Conservation (phyloP, 208 protist genomes). For the Porcisia deanei region DNA sequence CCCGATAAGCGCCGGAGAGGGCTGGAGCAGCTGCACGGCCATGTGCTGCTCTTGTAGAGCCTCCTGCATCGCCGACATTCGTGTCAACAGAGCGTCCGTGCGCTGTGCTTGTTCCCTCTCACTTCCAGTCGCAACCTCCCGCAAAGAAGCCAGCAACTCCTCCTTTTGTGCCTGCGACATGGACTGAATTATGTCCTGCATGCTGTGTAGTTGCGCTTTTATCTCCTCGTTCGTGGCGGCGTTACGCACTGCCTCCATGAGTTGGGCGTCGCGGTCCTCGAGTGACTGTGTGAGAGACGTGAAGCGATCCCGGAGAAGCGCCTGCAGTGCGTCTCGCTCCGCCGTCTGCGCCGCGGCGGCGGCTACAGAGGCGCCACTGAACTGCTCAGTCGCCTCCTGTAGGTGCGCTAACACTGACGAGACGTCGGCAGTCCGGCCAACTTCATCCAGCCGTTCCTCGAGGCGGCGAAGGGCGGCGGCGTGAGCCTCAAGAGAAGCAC, state of each 20-base stretch:
- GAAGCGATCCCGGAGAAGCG: slow-evolving; percentile 8
- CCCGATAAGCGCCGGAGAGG: slow-evolving; percentile 11
- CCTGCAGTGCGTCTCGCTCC: slow-evolving; percentile 19
- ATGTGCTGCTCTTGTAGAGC: slow-evolving; percentile 21
- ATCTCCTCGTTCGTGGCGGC: slow-evolving; percentile 9
- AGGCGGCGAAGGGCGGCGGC: slow-evolving; percentile 19
- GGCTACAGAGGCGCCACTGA: slow-evolving; percentile 5
- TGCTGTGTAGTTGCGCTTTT: slow-evolving; percentile 14
- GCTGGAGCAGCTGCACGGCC: slow-evolving; percentile 26
- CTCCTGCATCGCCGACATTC: slow-evolving; percentile 22
- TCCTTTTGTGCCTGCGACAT: slow-evolving; percentile 5
- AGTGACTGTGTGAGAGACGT: slow-evolving; percentile 15
- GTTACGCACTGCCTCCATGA: slow-evolving; percentile 21
- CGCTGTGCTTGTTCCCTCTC: slow-evolving; percentile 12
- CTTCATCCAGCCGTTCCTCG: slow-evolving; percentile 21
- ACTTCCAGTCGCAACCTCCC: slow-evolving; percentile 2
- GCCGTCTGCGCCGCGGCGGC: slow-evolving; percentile 1
- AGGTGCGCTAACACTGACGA: slow-evolving; percentile 18
- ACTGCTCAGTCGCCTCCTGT: slow-evolving; percentile 21
- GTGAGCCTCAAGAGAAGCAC: slow-evolving; percentile 16
- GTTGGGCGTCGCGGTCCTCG: slow-evolving; percentile 18
- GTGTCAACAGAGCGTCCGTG: slow-evolving; percentile 11
- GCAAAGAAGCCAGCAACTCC: slow-evolving; percentile 16
- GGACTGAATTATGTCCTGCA: slow-evolving; percentile 10
- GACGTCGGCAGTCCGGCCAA: slow-evolving; percentile 17